Percentiles rank a stretch among this genome's conserved stretches.
Evolutionary conservation across 1,284 basidiomycete genomes (phyloP).

Genomic region (Cryptococcus neoformans): DNA sequence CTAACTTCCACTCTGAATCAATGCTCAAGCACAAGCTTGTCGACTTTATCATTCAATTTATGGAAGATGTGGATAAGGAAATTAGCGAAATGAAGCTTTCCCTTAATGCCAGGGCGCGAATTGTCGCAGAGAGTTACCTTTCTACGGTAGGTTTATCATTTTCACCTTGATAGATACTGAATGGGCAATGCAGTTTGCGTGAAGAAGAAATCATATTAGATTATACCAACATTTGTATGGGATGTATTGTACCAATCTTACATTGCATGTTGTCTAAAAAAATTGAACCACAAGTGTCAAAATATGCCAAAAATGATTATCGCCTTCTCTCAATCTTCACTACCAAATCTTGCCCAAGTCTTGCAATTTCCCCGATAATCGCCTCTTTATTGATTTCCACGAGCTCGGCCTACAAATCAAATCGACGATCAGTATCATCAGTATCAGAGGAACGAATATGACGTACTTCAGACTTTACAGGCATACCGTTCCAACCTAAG

Average conservation of each 20-base stretch:
- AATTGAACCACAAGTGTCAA: no score
- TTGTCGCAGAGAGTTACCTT: slow-evolving; percentile 74
- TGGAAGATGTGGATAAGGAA: slow-evolving; percentile 84
- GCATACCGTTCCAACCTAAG: slow-evolving; percentile 70
- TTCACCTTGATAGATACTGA: not conserved
- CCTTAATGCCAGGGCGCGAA: slow-evolving; percentile 93
- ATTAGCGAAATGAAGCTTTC: slow-evolving; percentile 62
- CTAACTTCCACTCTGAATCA: slow-evolving; percentile 92
- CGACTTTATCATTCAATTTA: slow-evolving; percentile 99
- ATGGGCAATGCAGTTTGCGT: slow-evolving; percentile 8
- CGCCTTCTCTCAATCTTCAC: slow-evolving; percentile 48
- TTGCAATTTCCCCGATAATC: slow-evolving; percentile 71
- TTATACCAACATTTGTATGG: slow-evolving; percentile 2
- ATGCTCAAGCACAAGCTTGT: slow-evolving; percentile 99
- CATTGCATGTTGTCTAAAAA: no score
- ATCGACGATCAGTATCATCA: not conserved
- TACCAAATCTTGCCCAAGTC: slow-evolving; percentile 72
- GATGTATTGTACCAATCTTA: not conserved
- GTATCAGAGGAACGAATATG: slow-evolving; percentile 14
- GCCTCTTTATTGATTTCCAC: slow-evolving; percentile 69
- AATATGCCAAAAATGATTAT: not conserved
- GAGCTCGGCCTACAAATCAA: slow-evolving; percentile 50
- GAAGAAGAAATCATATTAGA: not conserved
- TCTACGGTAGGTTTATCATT: slow-evolving; percentile 39
- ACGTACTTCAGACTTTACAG: slow-evolving; percentile 36